Evolutionary conservation across 2,329 filamentous ascomycete species (phyloP).

Genomic region (Fusarium tricinctum): DNA sequence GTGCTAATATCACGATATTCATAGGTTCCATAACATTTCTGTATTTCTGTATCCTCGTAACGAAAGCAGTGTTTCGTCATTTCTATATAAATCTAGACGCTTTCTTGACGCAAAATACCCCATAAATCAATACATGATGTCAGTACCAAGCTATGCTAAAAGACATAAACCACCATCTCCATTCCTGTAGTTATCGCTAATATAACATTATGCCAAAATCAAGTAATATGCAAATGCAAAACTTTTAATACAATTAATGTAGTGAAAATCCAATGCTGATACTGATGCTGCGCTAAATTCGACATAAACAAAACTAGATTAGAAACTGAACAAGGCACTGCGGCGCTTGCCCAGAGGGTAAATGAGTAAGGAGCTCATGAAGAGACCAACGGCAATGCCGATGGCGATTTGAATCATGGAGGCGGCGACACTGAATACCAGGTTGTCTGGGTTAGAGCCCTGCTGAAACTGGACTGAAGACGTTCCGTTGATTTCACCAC

Average conservation of each 20-base stretch:
- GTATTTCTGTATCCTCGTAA: neutral
- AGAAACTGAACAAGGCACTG: slow-evolving; percentile 65
- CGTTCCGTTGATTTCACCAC: slow-evolving; percentile 54
- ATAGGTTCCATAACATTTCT: neutral
- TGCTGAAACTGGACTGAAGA: slow-evolving; percentile 44
- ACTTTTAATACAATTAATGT: slow-evolving; percentile 12
- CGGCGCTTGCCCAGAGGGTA: slow-evolving; percentile 65
- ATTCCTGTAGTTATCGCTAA: slow-evolving; percentile 14
- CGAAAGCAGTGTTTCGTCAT: neutral
- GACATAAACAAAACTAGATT: slow-evolving; percentile 15
- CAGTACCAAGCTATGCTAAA: slow-evolving; percentile 5
- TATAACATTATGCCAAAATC: slow-evolving; percentile 1
- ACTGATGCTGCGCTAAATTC: slow-evolving; percentile 24
- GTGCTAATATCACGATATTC: neutral
- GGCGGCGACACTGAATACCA: slow-evolving; percentile 62
- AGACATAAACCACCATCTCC: neutral
- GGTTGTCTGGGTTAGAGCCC: slow-evolving; percentile 51
- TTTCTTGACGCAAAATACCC: slow-evolving; percentile 2
- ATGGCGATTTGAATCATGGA: slow-evolving; percentile 68
- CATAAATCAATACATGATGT: slow-evolving; percentile 14
- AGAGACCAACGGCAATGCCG: slow-evolving; percentile 65
- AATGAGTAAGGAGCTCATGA: slow-evolving; percentile 63
- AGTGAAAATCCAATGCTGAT: neutral
- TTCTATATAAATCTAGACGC: slow-evolving; percentile 7
- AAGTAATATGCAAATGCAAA: slow-evolving; percentile 8